These are phyloP conservation scores for Stygiomarasmius scandens DNA, from an alignment of 1,284 basidiomycete genomes.

Conservation along the genomic window DNA sequence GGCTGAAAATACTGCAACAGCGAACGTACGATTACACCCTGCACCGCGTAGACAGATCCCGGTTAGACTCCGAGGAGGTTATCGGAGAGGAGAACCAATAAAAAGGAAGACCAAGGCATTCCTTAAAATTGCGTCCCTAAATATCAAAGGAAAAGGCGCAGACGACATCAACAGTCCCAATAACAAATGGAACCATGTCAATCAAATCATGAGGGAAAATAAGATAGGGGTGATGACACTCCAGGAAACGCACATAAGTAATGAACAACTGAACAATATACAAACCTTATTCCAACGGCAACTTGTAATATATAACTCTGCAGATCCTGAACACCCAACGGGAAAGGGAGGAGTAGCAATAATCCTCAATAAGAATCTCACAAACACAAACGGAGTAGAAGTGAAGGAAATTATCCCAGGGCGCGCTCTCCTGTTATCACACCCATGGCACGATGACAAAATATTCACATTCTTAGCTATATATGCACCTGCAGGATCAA, in stretches of 20 bases:
- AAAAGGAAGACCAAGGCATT: background rate
- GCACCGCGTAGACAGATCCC: background rate
- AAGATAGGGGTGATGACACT: conserved; percentile 12
- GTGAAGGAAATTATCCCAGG: conserved; percentile 10
- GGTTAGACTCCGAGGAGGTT: background rate
- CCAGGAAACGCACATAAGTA: conserved; percentile 12
- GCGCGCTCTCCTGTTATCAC: conserved; percentile 7
- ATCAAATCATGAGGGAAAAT: conserved; percentile 10
- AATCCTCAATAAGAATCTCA: conserved; percentile 2
- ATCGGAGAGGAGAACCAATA: background rate
- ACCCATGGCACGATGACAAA: conserved; percentile 12
- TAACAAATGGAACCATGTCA: background rate
- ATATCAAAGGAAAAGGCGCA: background rate
- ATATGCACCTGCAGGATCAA: conserved; percentile 12
- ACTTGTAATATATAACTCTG: conserved; percentile 12
- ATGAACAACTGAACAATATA: conserved; percentile 8
- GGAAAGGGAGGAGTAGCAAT: conserved; percentile 9
- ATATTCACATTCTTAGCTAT: conserved; percentile 10
- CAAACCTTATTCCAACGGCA: conserved; percentile 4
- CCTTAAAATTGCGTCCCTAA: background rate
- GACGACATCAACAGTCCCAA: background rate
- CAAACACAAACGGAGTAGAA: background rate
- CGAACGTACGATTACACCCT: background rate
- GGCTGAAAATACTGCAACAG: no score
- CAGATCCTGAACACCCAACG: conserved; percentile 7